phyloP scores from a whole-genome alignment of 495 filamentous ascomycete genomes.

The Parachaetomium inaequale region DNA sequence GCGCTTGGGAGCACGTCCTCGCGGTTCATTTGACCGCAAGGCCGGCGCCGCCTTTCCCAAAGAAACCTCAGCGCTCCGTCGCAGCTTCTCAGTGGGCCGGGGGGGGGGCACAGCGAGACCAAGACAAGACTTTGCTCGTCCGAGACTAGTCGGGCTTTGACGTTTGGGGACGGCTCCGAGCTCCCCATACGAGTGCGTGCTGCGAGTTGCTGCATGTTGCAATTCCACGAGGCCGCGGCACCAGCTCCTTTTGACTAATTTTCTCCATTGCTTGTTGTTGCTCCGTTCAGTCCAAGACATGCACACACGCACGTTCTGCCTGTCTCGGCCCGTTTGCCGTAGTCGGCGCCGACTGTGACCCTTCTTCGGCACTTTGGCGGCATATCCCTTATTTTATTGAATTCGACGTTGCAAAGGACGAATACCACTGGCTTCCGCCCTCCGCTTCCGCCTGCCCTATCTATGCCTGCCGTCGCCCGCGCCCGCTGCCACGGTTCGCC shows the following conservation, averaged over 20 bases:
- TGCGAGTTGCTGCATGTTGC: background rate
- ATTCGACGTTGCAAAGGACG: background rate
- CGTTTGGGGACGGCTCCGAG: background rate
- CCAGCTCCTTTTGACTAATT: background rate
- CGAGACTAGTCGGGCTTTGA: constrained; percentile 13
- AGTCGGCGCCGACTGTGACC: background rate
- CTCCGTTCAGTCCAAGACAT: background rate
- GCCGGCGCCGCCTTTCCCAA: background rate
- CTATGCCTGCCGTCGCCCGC: background rate
- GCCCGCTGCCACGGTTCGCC: constrained; percentile 3
- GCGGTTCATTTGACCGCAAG: background rate
- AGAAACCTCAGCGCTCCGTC: background rate
- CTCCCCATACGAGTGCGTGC: background rate
- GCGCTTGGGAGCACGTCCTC: background rate
- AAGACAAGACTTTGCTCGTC: constrained; percentile 19
- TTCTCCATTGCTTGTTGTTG: background rate
- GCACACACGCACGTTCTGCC: background rate
- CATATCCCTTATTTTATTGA: background rate
- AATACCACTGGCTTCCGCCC: background rate
- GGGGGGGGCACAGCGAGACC: background rate
- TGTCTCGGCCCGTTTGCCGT: constrained; percentile 8
- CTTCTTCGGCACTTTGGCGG: constrained; percentile 3
- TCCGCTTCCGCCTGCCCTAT: background rate
- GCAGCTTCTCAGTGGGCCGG: background rate
- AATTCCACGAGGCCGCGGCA: constrained; percentile 4